Evolutionary conservation across 2,329 filamentous ascomycete species (phyloP), one percentile per base, ranked within the genome.

Genomic region (Ophioceras dolichostomum): DNA sequence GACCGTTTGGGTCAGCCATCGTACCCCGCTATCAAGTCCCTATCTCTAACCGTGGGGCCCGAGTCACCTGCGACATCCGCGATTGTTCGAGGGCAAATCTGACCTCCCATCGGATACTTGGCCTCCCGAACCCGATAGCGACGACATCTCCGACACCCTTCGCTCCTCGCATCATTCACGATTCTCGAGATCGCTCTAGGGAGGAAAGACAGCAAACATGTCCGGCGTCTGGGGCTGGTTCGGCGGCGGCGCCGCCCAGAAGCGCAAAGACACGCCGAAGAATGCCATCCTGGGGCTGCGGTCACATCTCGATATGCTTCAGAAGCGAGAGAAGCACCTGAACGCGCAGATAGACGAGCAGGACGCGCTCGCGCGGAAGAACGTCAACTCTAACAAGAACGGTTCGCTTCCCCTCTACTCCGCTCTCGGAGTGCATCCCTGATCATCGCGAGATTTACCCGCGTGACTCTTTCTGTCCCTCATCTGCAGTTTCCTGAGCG

Each of bases 321-420:
- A 93, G 65, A 98, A 98, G 73, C 75, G 89, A 42, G 88, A 96
- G 68, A 83, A 76, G 59, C 86, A 96, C 56, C 64, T 96, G 43
- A 82, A 91, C 60, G 83, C 73, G 45, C 87, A 94, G 67, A 94
- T 96, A 67, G 80, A 86, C 19, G 87, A 96, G 59, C 88, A 96
- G 59, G 86, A 94, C 52, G 73, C 72, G 27, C 73, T 93, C 47
- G 91, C 91, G 32, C 74, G 84, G 60, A 95, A 95, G 70, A 80
- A 91, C 45, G 80, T 95, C 39, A 77, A 69, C 51, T 72, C 80
- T 41, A 96, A 96, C 67, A 96, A 95, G 65, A 87, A 76, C 49
- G 81, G 91, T 96, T 74, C 47, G 79, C 36, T 13, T 33, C 9
- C 18, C 14, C 13, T 29, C 36, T n/a, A n/a, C n/a, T n/a, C n/a